Evolutionary conservation across 192 early-diverging fungal genomes (phyloP).

Genomic region (Obelidium mucronatum): DNA sequence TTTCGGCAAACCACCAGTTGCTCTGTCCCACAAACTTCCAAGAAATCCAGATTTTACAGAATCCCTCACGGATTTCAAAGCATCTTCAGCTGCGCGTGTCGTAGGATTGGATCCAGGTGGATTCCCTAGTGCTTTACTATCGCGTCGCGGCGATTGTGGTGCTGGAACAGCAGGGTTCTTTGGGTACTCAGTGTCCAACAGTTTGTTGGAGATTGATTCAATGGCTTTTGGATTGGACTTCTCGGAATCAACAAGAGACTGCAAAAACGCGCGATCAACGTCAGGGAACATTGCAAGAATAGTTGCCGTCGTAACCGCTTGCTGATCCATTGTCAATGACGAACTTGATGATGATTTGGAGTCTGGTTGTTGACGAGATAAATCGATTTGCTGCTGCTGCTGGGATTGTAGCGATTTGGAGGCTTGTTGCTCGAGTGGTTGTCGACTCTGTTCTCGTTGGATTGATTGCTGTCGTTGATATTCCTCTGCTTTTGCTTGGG

Average conservation of each 20-base stretch:
- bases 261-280: conserved; percentile 64
- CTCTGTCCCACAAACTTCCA: conserved; percentile 31
- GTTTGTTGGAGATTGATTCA: conserved; percentile 62
- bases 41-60: conserved; percentile 26
- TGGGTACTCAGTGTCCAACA: conserved; percentile 68
- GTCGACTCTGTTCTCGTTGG: conserved; percentile 22
- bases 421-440: not conserved
- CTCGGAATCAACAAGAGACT: conserved; percentile 55
- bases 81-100: not conserved
- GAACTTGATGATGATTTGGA: not conserved
- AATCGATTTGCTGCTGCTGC: conserved; percentile 23
- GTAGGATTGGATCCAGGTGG: not conserved
- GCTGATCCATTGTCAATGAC: not conserved
- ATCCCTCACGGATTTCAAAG: conserved; percentile 15
- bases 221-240: conserved; percentile 50
- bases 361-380: conserved; percentile 32
- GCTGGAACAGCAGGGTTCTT: conserved; percentile 20
- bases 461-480: conserved; percentile 52
- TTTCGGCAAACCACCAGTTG: not conserved
- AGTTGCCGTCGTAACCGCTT: conserved; percentile 36
- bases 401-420: conserved; percentile 28
- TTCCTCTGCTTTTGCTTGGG: conserved; percentile 29
- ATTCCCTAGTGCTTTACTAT: no score
- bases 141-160: not conserved
- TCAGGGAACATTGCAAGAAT: conserved; percentile 67